Conservation (phyloP, 1,284 basidiomycete genomes). For the Leccinum subrobustum region DNA sequence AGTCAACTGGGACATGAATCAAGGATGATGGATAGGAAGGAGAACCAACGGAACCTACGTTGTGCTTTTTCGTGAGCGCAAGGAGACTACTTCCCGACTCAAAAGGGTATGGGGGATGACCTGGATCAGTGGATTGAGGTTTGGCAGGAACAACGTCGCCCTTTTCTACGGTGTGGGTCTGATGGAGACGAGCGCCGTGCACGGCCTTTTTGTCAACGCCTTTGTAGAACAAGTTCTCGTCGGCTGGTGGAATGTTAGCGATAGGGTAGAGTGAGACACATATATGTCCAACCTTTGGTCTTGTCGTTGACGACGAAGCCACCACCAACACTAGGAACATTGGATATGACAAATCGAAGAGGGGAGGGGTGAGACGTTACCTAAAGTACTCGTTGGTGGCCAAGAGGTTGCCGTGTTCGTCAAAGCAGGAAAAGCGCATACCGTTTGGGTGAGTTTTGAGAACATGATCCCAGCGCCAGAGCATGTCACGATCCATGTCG, state of each 20-base stretch:
- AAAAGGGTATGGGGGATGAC: conserved; percentile 81
- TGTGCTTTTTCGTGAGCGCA: conserved; percentile 78
- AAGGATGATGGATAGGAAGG: neutral
- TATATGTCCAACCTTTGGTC: conserved; percentile 58
- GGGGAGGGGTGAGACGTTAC: conserved; percentile 28
- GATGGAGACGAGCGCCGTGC: conserved; percentile 75
- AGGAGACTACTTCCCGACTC: conserved; percentile 78
- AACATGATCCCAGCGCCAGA: conserved; percentile 87
- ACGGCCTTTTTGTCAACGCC: conserved; percentile 86
- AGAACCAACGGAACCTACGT: conserved; percentile 49
- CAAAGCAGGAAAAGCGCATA: conserved; percentile 90
- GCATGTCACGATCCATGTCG: conserved; percentile 87
- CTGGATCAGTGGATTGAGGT: conserved; percentile 31
- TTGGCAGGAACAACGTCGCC: conserved; percentile 18
- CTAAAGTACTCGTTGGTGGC: conserved; percentile 95
- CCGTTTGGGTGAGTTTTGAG: conserved; percentile 86
- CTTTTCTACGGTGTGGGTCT: conserved; percentile 49
- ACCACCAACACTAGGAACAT: conserved; percentile 69
- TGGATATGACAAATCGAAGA: neutral
- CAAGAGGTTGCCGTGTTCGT: conserved; percentile 76
- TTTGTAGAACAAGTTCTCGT: conserved; percentile 96
- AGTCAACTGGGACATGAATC: conserved; percentile 59
- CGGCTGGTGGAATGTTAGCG: conserved; percentile 46
- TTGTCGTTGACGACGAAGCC: conserved; percentile 92
- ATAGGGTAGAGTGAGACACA: neutral